Conservation (phyloP, 1,284 basidiomycete species). For the Fomitiporia mediterranea region DNA sequence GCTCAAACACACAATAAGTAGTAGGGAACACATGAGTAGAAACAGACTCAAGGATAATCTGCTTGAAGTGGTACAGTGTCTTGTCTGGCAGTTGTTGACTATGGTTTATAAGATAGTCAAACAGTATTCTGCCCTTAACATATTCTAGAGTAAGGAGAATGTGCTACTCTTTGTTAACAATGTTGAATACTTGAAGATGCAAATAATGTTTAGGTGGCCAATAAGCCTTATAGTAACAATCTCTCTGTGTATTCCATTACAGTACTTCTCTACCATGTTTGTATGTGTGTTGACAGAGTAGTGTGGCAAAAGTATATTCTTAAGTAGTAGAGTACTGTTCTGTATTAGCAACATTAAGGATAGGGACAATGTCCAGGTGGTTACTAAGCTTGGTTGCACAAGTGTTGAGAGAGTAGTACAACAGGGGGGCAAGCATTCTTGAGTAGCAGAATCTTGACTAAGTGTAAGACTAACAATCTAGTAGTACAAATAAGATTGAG, state of each 20-base stretch:
- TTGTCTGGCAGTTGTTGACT: conserved; percentile 81
- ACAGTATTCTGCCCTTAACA: conserved; percentile 95
- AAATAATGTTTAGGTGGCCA: conserved; percentile 93
- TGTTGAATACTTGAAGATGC: conserved; percentile 94
- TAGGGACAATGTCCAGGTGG: too few species aligned
- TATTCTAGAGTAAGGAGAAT: conserved; percentile 97
- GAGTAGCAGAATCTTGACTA: conserved; percentile 96
- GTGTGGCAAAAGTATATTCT: conserved; percentile 75
- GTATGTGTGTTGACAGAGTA: conserved; percentile 69
- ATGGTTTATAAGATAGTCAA: conserved; percentile 92
- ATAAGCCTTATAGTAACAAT: conserved; percentile 99
- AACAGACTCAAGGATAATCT: conserved; percentile 94
- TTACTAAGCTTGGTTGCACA: too few species aligned
- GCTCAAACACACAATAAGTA: conserved; percentile 98
- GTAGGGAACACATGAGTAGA: conserved; percentile 99
- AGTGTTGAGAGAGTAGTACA: too few species aligned
- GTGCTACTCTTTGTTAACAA: conserved; percentile 91
- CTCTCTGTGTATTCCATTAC: conserved; percentile 92
- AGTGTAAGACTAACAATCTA: too few species aligned
- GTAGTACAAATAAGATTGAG: too few species aligned
- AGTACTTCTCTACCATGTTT: conserved; percentile 82
- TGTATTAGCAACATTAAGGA: too few species aligned
- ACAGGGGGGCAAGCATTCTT: too few species aligned
- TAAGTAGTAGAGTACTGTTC: too few species aligned
- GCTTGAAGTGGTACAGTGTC: conserved; percentile 93